phyloP scores from a whole-genome alignment of 2,329 filamentous ascomycete species.

The Didymella pinodella region DNA sequence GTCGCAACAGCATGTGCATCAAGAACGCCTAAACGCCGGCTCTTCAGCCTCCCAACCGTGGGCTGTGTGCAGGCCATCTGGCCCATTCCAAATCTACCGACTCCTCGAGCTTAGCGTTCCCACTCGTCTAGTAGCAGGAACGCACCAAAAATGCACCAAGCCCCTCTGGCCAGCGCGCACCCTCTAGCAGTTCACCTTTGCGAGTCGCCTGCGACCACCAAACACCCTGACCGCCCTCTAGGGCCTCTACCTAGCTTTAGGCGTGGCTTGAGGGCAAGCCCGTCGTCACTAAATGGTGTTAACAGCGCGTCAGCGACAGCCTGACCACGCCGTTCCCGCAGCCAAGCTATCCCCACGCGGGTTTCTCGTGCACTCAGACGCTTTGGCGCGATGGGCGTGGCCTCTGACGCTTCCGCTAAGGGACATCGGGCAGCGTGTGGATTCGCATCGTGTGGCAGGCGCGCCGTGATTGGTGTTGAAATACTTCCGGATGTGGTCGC shows the following conservation, averaged over 20 bases:
- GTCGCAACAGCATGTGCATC: slow-evolving; percentile 9
- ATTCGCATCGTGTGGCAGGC: slow-evolving; percentile 3
- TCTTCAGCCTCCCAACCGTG: slow-evolving; percentile 11
- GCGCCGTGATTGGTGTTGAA: slow-evolving; percentile 11
- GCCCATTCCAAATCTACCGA: slow-evolving; percentile 18
- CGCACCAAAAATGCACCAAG: slow-evolving; percentile 18
- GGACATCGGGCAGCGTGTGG: slow-evolving; percentile 21
- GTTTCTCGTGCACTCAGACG: slow-evolving; percentile 18
- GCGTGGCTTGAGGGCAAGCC: slow-evolving; percentile 8
- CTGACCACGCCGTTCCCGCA: slow-evolving; percentile 18
- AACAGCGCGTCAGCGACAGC: slow-evolving; percentile 7
- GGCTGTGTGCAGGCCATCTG: background rate
- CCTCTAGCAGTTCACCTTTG: slow-evolving; percentile 15
- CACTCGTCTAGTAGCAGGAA: slow-evolving; percentile 22
- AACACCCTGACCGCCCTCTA: slow-evolving; percentile 12
- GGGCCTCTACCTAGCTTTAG: slow-evolving; percentile 19
- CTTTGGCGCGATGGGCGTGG: slow-evolving; percentile 10
- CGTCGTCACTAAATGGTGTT: slow-evolving; percentile 14
- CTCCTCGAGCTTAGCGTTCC: slow-evolving; percentile 15
- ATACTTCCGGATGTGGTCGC: slow-evolving; percentile 23
- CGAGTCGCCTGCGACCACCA: background rate
- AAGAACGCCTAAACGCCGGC: slow-evolving; percentile 3
- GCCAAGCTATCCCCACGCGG: slow-evolving; percentile 19
- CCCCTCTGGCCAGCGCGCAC: slow-evolving; percentile 4
- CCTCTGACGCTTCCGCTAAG: slow-evolving; percentile 15